These are phyloP conservation scores for Colletotrichum sp. DNA, from an alignment of 2,329 filamentous ascomycete species.

Conservation along the genomic window DNA sequence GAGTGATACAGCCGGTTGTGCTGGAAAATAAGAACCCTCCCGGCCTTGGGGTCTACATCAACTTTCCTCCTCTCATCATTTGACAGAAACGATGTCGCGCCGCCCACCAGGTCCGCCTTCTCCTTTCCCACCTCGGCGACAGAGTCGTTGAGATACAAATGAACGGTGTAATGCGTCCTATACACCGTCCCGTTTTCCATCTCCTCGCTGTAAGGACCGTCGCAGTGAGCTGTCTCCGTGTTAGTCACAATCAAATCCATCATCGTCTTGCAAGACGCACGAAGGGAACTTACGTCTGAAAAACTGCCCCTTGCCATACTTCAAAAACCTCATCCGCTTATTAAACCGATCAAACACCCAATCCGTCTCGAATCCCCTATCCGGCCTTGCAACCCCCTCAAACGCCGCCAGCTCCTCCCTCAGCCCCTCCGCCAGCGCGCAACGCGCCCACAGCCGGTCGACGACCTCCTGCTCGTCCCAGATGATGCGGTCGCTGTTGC, in stretches of 20 bases:
- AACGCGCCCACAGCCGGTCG: conserved; percentile 66
- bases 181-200: conserved; percentile 48
- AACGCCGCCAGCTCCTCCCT: conserved; percentile 41
- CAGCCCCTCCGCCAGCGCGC: conserved; percentile 48
- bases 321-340: conserved; percentile 76
- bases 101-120: conserved; percentile 47
- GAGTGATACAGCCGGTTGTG: conserved; percentile 56
- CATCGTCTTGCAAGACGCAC: too few species aligned
- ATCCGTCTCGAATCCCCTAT: neutral
- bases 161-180: conserved; percentile 58
- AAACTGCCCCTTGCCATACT: conserved; percentile 74
- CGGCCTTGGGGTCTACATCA: conserved; percentile 61
- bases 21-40: conserved; percentile 66
- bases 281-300: conserved; percentile 57
- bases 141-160: conserved; percentile 60
- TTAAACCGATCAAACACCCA: conserved; percentile 64
- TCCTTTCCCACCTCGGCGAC: conserved; percentile 40
- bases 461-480: conserved; percentile 71
- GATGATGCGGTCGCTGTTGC: conserved; percentile 79
- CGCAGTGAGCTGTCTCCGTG: conserved; percentile 62
- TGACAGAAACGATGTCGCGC: conserved; percentile 61
- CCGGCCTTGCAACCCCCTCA: conserved; percentile 25
- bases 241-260: neutral
- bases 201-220: conserved; percentile 64
- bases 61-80: conserved; percentile 43